Conservation (phyloP, 2,329 filamentous ascomycete genomes). For the Trichophyton verrucosum region DNA sequence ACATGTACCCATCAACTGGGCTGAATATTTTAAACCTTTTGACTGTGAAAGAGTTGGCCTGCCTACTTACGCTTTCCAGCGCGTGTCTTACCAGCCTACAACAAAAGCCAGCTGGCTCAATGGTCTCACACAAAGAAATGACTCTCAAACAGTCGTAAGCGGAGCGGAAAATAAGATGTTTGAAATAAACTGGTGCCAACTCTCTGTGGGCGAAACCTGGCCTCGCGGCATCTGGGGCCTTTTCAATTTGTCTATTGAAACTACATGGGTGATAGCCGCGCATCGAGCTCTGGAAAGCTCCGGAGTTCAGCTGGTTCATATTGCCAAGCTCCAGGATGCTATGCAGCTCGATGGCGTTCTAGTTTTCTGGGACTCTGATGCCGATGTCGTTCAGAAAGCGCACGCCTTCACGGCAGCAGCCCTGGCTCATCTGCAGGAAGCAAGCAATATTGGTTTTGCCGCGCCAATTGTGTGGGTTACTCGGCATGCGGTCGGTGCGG, state of each 20-base stretch:
- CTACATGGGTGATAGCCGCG: not conserved
- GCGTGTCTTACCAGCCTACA: not conserved
- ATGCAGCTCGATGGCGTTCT: not conserved
- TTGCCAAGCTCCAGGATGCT: not conserved
- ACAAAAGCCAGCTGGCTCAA: not conserved
- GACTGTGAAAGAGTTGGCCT: not conserved
- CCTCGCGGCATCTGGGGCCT: not conserved
- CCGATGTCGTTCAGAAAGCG: not conserved
- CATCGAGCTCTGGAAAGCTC: not conserved
- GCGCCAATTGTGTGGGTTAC: conserved; percentile 10
- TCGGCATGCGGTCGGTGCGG: not conserved
- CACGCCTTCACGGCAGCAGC: not conserved
- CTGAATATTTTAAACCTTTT: not conserved
- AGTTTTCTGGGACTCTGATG: not conserved
- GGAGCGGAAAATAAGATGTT: not conserved
- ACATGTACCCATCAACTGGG: not conserved
- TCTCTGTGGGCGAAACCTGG: no score
- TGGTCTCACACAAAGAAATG: not conserved
- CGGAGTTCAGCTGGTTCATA: not conserved
- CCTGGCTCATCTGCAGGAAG: conserved; percentile 1
- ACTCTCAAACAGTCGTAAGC: not conserved
- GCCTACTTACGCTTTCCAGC: conserved; percentile 2
- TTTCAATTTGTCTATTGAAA: not conserved
- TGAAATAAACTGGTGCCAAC: not conserved
- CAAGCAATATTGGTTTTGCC: not conserved